Conservation (phyloP, 1,284 basidiomycete genomes). For the Ustilago nuda region DNA sequence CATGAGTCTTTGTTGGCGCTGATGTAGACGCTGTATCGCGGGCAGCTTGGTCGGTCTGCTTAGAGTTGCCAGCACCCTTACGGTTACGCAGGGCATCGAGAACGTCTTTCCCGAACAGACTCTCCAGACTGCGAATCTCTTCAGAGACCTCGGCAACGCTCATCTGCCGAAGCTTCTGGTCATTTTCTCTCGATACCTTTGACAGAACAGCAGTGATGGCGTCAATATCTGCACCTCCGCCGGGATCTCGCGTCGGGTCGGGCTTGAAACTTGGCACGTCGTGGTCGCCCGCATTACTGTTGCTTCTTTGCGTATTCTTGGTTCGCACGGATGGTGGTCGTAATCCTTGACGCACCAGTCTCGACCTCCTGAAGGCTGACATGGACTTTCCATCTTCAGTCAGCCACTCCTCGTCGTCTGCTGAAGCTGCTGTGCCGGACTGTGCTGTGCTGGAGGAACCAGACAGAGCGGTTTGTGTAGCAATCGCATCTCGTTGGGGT, state of each 20-base stretch:
- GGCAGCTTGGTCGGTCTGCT: neutral
- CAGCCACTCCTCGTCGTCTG: conserved; percentile 50
- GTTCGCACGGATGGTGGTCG: conserved; percentile 33
- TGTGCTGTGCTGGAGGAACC: conserved; percentile 1
- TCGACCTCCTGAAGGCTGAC: conserved; percentile 64
- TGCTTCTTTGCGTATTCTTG: neutral
- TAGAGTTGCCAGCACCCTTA: conserved; percentile 21
- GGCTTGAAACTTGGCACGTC: conserved; percentile 15
- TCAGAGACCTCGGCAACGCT: conserved; percentile 51
- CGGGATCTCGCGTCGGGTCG: conserved; percentile 59
- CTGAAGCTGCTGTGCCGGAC: neutral
- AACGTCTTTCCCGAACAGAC: conserved; percentile 58
- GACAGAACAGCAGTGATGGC: conserved; percentile 49
- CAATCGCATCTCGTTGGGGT: conserved; percentile 27
- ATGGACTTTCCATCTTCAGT: conserved; percentile 58
- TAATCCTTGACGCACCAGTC: conserved; percentile 46
- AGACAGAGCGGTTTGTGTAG: conserved; percentile 11
- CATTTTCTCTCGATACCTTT: conserved; percentile 56
- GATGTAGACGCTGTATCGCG: neutral
- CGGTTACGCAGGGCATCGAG: conserved; percentile 55
- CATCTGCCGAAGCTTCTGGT: conserved; percentile 58
- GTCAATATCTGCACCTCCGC: conserved; percentile 61
- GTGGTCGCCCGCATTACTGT: neutral
- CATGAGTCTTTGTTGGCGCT: conserved; percentile 69
- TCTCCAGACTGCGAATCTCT: conserved; percentile 56